Base-by-base conservation (phyloP, 2,329 filamentous ascomycete genomes). In the Chrysoporthe cubensis region DNA sequence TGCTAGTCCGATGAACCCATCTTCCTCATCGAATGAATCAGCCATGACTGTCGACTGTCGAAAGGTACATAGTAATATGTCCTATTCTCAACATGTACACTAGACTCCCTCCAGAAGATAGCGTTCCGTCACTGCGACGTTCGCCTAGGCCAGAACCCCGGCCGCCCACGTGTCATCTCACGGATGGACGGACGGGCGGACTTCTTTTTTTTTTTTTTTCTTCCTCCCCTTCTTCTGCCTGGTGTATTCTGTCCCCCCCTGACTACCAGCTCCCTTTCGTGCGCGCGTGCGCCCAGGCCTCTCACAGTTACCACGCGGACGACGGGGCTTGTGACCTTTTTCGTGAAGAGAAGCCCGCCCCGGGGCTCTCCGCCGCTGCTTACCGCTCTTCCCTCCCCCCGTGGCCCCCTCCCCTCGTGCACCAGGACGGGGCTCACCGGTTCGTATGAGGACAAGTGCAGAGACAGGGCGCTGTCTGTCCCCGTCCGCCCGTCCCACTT, bases 91-190 rank as follows among this genome's bases (percentile, higher is more conserved):
- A 46, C 18, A 46, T n/a, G 9, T 14, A 16, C 44, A 14, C 18
- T 4, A 40, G 26, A 26, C 26, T 26, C 26, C 32, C 14, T 32
- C 26, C 5, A 40, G 37, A 9, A 40, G 37, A 40, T 44, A 34
- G n/a, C n/a, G 21, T 48, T 40, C 14, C 54, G 54, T 40, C 54
- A 40, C 57, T 59, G 34, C 57, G 7, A 59, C 57, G 18, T 42
- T 26, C 42, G 21, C 13, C 14, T 43, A 62, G 32, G 14, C 58
- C 42, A n/a, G n/a, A 50, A 63, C 62, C 62, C 62, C 66, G 46
- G 66, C 59, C 52, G 59, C 64, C 66, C 67, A 69, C 67, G 67
- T 69, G 67, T 69, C 67, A 69, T 61, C 44, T 48, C 46, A 40
- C 67, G 21, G 67, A 40, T 69, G 64, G 62, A 32, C 40, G 64